Evolutionary conservation across 805 yeast genomes (phyloP).

Genomic region (Candida tammaniensis): DNA sequence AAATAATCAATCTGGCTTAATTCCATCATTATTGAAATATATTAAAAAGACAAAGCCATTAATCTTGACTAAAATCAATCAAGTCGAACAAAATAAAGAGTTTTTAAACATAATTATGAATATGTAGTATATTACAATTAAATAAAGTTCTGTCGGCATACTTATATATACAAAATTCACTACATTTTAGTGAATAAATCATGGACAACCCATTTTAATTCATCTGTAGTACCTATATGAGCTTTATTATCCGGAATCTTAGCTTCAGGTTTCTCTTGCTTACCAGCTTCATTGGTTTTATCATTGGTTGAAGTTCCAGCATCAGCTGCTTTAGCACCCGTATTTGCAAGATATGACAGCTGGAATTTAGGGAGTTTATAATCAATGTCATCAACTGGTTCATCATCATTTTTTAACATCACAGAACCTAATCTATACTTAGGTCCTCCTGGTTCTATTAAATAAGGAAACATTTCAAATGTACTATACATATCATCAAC

Average conservation of each 20-base stretch:
- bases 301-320: conserved; percentile 4
- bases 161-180: conserved; percentile 4
- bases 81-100: too few species aligned
- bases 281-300: conserved; percentile 6
- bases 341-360: conserved; percentile 6
- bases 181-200: conserved; percentile 52
- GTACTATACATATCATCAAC: conserved; percentile 69
- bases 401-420: conserved; percentile 57
- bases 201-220: conserved; percentile 67
- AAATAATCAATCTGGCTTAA: too few species aligned
- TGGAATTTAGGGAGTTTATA: conserved; percentile 27
- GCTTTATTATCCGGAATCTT: conserved; percentile 15
- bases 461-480: conserved; percentile 59
- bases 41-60: too few species aligned
- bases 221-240: conserved; percentile 61
- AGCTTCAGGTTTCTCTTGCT: conserved; percentile 7
- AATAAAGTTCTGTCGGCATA: too few species aligned
- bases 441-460: conserved; percentile 68
- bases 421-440: conserved; percentile 46
- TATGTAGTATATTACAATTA: too few species aligned
- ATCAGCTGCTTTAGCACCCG: neutral
- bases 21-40: too few species aligned
- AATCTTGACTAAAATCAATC: too few species aligned
- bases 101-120: too few species aligned
- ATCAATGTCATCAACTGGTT: conserved; percentile 42